Conservation (phyloP, 2,329 filamentous ascomycete species). For the Penicillium psychrosexuale region DNA sequence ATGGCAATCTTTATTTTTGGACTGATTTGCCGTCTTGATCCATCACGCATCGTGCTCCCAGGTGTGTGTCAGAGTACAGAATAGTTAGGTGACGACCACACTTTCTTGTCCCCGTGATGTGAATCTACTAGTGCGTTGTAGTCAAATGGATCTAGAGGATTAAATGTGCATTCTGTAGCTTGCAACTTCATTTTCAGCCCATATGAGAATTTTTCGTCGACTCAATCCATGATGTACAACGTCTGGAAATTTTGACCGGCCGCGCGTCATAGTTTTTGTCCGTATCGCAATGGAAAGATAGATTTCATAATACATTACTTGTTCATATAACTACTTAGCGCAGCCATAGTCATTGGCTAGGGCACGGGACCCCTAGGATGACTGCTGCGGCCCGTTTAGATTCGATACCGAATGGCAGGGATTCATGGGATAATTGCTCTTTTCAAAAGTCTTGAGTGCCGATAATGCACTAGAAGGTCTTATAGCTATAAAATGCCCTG, state of each 20-base stretch:
- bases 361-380: slow-evolving; percentile 7
- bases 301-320: not conserved
- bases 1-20: slow-evolving; percentile 14
- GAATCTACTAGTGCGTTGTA: not conserved
- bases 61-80: slow-evolving; percentile 14
- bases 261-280: slow-evolving; percentile 23
- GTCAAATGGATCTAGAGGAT: not conserved
- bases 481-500: not conserved
- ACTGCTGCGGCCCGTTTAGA: slow-evolving; percentile 15
- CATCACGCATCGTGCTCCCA: slow-evolving; percentile 17
- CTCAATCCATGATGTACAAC: slow-evolving; percentile 14
- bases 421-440: not conserved
- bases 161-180: slow-evolving; percentile 1
- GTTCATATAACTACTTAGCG: not conserved
- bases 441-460: not conserved
- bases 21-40: slow-evolving; percentile 10
- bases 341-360: not conserved
- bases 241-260: slow-evolving; percentile 11
- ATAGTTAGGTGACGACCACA: slow-evolving; percentile 3
- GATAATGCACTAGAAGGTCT: not conserved
- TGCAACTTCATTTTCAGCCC: slow-evolving; percentile 9
- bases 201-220: slow-evolving; percentile 10
- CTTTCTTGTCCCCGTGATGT: not conserved
- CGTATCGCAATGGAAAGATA: slow-evolving; percentile 9
- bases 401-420: not conserved